Evolutionary conservation across 2,329 filamentous ascomycete genomes (phyloP).

Genomic region (Grosmannia penicillata): DNA sequence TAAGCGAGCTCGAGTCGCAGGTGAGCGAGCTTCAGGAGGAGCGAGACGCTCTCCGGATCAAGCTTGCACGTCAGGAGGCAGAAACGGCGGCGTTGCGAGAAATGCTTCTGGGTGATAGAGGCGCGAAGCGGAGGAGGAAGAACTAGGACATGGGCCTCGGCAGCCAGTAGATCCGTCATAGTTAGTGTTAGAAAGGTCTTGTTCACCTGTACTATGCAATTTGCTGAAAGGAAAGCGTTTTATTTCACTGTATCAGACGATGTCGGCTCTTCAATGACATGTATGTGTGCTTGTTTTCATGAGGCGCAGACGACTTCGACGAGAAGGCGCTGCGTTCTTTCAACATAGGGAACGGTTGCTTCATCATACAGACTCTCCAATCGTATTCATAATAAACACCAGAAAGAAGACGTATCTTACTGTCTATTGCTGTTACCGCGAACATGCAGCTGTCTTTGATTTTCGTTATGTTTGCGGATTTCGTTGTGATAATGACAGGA

Average conservation of each 20-base stretch:
- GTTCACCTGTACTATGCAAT: neutral
- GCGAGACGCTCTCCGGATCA: conserved; percentile 39
- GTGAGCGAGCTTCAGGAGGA: conserved; percentile 37
- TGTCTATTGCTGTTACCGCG: neutral
- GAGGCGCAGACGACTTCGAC: neutral
- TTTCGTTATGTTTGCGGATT: too few relatives aligned
- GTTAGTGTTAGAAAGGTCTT: neutral
- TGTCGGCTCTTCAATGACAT: conserved; percentile 12
- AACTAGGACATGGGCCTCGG: neutral
- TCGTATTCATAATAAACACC: neutral
- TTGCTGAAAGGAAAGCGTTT: neutral
- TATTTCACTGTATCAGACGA: conserved; percentile 8
- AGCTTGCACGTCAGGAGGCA: conserved; percentile 41
- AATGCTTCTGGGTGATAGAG: conserved; percentile 16
- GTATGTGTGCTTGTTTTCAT: conserved; percentile 6
- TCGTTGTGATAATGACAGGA: too few relatives aligned
- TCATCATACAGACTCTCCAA: conserved; percentile 8
- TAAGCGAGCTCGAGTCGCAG: conserved; percentile 37
- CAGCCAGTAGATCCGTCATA: neutral
- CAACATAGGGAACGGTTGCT: conserved; percentile 10
- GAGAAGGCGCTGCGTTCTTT: conserved; percentile 6
- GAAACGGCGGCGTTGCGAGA: conserved; percentile 41
- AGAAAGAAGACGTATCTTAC: neutral
- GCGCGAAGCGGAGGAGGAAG: neutral
- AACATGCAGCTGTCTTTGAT: neutral